A percentile compares a stretch with the other conserved stretches of the same genome.
Conservation (phyloP, 345 rosid species). For the Arabis hirsuta region DNA sequence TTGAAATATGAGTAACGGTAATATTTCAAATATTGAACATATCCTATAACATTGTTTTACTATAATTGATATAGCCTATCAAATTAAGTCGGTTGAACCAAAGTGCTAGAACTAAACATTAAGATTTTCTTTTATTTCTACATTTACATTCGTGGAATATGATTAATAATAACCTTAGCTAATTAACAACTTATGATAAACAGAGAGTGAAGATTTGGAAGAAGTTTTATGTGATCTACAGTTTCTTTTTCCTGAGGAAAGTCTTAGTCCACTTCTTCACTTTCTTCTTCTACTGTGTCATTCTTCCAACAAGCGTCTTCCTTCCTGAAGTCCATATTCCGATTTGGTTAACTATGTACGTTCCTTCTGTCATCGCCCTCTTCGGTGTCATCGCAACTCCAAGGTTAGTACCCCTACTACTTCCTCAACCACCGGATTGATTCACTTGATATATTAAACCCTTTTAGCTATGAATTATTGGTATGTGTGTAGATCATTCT, state of each 20-base stretch:
- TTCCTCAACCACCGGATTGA: neutral
- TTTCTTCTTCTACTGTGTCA: constrained; percentile 37
- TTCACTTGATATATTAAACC: neutral
- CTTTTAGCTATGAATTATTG: neutral
- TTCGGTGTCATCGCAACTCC: constrained; percentile 24
- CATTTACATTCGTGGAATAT: neutral
- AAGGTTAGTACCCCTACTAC: constrained; percentile 21
- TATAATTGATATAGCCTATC: too few species aligned
- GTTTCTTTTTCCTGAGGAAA: constrained; percentile 38
- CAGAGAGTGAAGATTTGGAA: constrained; percentile 37
- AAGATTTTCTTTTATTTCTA: neutral
- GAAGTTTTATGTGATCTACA: constrained; percentile 41
- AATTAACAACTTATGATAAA: neutral
- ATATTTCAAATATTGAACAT: too few species aligned
- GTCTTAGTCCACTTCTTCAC: constrained; percentile 36
- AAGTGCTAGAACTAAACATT: too few species aligned
- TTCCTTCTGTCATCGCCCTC: constrained; percentile 32
- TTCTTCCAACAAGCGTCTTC: constrained; percentile 37
- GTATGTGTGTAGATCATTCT: constrained; percentile 50
- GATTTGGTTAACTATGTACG: constrained; percentile 27
- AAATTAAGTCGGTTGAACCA: too few species aligned
- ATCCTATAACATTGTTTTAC: too few species aligned
- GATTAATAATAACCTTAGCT: neutral
- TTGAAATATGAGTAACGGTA: too few species aligned
- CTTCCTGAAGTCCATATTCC: constrained; percentile 35